phyloP scores from a whole-genome alignment of 2,329 filamentous ascomycete genomes.

The Claviceps sp. region DNA sequence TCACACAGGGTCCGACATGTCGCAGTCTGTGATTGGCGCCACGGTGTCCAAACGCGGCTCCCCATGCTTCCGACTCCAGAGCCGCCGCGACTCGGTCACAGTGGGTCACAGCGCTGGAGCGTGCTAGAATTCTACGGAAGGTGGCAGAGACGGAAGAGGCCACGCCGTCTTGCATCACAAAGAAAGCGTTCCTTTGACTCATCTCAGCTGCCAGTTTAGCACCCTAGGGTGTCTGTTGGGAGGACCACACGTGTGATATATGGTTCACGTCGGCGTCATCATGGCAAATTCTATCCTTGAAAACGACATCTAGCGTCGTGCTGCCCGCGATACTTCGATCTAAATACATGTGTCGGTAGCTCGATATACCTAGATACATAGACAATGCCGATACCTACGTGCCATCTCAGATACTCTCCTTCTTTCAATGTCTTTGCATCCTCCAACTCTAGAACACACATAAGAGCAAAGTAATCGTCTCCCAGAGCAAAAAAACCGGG shows the following conservation, averaged over 20 bases:
- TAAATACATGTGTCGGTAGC: background rate
- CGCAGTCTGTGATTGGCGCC: constrained; percentile 7
- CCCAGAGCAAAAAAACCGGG: background rate
- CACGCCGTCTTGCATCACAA: background rate
- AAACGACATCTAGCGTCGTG: background rate
- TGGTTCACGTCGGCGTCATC: background rate
- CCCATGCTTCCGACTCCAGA: background rate
- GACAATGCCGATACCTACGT: background rate
- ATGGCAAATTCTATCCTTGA: background rate
- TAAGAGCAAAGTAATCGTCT: background rate
- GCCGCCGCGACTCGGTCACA: background rate
- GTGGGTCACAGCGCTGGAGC: background rate
- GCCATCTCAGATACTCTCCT: background rate
- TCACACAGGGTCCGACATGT: constrained; percentile 2
- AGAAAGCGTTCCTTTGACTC: background rate
- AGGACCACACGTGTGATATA: background rate
- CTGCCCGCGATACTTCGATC: background rate
- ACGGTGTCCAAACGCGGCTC: constrained; percentile 3
- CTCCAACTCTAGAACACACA: background rate
- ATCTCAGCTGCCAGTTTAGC: background rate
- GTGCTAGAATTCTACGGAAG: background rate
- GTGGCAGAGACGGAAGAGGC: background rate
- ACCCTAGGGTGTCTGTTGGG: background rate
- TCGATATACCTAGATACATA: background rate
- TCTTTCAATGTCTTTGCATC: background rate